Evolutionary conservation across 805 yeast genomes (phyloP).

Genomic region (Candida montana): DNA sequence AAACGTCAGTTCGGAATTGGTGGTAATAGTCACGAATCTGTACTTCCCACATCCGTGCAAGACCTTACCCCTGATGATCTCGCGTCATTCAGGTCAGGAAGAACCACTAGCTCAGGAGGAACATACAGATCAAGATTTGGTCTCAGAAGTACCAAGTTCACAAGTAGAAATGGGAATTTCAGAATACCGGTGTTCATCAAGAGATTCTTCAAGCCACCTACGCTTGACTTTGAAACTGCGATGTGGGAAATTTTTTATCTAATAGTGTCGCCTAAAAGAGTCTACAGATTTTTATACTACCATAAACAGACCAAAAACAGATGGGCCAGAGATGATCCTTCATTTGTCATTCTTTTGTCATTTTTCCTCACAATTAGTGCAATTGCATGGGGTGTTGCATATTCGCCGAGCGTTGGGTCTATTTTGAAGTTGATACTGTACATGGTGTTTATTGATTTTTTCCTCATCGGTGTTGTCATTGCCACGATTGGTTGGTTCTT

Average conservation of each 20-base stretch:
- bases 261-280: slow-evolving; percentile 70
- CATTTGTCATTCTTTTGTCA: slow-evolving; percentile 72
- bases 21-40: slow-evolving; percentile 1
- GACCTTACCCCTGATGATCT: slow-evolving; percentile 20
- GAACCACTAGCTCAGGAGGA: slow-evolving; percentile 10
- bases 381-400: slow-evolving; percentile 85
- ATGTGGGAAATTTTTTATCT: slow-evolving; percentile 83
- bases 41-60: slow-evolving; percentile 15
- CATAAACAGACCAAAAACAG: slow-evolving; percentile 73
- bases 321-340: slow-evolving; percentile 92
- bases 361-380: slow-evolving; percentile 67
- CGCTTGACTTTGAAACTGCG: slow-evolving; percentile 89
- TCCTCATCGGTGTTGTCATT: slow-evolving; percentile 59
- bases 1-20: slow-evolving; percentile 4
- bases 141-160: slow-evolving; percentile 4
- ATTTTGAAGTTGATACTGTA: slow-evolving; percentile 64
- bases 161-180: slow-evolving; percentile 12
- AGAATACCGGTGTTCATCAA: slow-evolving; percentile 31
- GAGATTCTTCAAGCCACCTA: slow-evolving; percentile 63
- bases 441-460: slow-evolving; percentile 83
- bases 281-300: slow-evolving; percentile 75
- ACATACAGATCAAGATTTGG: slow-evolving; percentile 10
- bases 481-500: slow-evolving; percentile 72
- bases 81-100: slow-evolving; percentile 21
- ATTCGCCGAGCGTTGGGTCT: slow-evolving; percentile 56